A percentile compares a stretch with the other conserved stretches of the same genome.
These are phyloP conservation scores for Thalia dealbata DNA, from an alignment of 176 grass and related monocot species.

Conservation along the genomic window DNA sequence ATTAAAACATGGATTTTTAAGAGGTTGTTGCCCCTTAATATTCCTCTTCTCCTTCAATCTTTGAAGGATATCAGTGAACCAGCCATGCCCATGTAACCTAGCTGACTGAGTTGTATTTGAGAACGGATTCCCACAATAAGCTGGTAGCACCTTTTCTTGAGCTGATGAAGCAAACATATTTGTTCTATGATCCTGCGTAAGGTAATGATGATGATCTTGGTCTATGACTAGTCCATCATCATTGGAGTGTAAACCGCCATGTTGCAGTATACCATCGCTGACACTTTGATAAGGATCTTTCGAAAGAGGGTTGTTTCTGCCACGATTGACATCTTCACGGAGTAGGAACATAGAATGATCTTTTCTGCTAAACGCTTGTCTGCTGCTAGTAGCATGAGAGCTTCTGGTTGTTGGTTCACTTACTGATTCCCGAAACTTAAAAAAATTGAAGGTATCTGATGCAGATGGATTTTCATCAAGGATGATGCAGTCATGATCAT, in stretches of 20 bases:
- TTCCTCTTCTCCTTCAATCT: constrained; percentile 45
- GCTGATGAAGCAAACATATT: constrained; percentile 44
- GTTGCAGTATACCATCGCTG: constrained; percentile 13
- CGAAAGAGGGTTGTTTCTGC: constrained; percentile 25
- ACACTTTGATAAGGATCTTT: constrained; percentile 18
- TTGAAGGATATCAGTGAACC: constrained; percentile 53
- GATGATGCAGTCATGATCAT: constrained; percentile 25
- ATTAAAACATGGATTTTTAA: constrained; percentile 24
- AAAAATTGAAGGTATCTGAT: constrained; percentile 32
- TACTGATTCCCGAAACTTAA: constrained; percentile 26
- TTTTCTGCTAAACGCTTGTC: constrained; percentile 23
- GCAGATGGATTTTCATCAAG: constrained; percentile 28
- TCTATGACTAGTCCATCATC: constrained; percentile 20
- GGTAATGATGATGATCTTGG: constrained; percentile 27
- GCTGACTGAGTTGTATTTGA: constrained; percentile 11
- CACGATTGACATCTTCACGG: constrained; percentile 41
- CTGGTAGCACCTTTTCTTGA: constrained; percentile 22
- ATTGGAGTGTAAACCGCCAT: constrained; percentile 25
- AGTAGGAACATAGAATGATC: constrained; percentile 49
- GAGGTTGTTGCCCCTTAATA: constrained; percentile 25
- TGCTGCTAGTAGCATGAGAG: constrained; percentile 17
- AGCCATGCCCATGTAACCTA: constrained; percentile 9
- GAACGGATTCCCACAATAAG: constrained; percentile 25
- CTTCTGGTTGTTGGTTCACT: constrained; percentile 26
- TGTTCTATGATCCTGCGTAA: constrained; percentile 23